Evolutionary conservation across 495 filamentous ascomycete species (phyloP).

Genomic region (Talaromyces borbonicus): DNA sequence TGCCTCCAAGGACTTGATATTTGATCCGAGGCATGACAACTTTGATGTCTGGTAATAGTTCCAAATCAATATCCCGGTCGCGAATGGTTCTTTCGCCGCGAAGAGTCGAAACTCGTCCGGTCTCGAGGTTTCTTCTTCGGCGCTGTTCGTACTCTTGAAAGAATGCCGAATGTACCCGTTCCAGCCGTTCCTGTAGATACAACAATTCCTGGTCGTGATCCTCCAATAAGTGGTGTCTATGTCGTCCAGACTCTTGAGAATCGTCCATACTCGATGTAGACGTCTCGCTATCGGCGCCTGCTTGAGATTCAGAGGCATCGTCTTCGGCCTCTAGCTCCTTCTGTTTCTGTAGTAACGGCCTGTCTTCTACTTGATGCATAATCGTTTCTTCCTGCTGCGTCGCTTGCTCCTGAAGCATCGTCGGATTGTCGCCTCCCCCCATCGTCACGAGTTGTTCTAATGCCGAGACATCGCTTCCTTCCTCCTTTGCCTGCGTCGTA

Average conservation of each 20-base stretch:
- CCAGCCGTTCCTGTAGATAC: slow-evolving; percentile 62
- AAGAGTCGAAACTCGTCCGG: slow-evolving; percentile 49
- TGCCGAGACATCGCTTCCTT: slow-evolving; percentile 38
- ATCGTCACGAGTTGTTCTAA: slow-evolving; percentile 69
- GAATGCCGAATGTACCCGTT: slow-evolving; percentile 64
- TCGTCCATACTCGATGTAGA: slow-evolving; percentile 30
- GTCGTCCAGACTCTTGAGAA: slow-evolving; percentile 32
- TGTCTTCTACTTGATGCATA: slow-evolving; percentile 77
- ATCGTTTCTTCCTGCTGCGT: slow-evolving; percentile 77
- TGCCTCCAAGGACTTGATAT: slow-evolving; percentile 53
- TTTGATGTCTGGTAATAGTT: slow-evolving; percentile 75
- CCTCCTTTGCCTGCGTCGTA: slow-evolving; percentile 18
- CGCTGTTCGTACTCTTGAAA: slow-evolving; percentile 67
- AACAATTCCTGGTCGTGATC: slow-evolving; percentile 77
- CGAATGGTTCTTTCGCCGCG: slow-evolving; percentile 41
- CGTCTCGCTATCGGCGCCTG: slow-evolving; percentile 38
- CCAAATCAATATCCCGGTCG: slow-evolving; percentile 50
- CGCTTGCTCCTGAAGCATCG: slow-evolving; percentile 61
- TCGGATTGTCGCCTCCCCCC: slow-evolving; percentile 62
- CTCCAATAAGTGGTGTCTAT: slow-evolving; percentile 68
- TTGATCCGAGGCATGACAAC: slow-evolving; percentile 73
- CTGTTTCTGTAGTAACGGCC: slow-evolving; percentile 80
- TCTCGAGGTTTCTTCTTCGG: slow-evolving; percentile 37
- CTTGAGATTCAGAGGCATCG: slow-evolving; percentile 42
- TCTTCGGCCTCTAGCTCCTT: slow-evolving; percentile 80